phyloP scores from a whole-genome alignment of 345 rosid species.

The Citrus australasica region DNA sequence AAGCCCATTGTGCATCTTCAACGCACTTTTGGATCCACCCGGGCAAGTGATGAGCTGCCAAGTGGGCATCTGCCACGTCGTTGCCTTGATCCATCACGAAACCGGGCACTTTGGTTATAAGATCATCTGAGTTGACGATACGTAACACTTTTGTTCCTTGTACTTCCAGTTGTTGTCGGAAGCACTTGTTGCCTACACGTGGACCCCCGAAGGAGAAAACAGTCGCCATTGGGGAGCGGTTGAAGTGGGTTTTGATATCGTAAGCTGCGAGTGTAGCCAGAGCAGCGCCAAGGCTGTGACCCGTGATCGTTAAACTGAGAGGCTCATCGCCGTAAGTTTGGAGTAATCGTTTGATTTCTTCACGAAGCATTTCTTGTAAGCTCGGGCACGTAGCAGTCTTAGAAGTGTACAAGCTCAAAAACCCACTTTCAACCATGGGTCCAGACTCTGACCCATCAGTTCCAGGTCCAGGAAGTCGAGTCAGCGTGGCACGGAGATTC shows the following conservation, averaged over 20 bases:
- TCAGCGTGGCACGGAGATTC: conserved; percentile 74
- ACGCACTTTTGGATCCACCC: conserved; percentile 59
- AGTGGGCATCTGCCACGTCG: conserved; percentile 15
- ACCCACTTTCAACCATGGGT: conserved; percentile 95
- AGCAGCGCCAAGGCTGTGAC: conserved; percentile 94
- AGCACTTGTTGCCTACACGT: conserved; percentile 76
- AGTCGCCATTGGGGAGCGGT: conserved; percentile 55
- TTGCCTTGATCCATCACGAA: conserved; percentile 49
- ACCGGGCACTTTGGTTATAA: conserved; percentile 86
- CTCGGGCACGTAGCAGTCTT: conserved; percentile 37
- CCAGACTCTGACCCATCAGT: conserved; percentile 8
- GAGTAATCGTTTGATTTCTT: conserved; percentile 53
- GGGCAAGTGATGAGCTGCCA: conserved; percentile 27
- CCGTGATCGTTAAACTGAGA: conserved; percentile 79
- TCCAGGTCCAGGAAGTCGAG: conserved; percentile 20
- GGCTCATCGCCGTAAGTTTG: conserved; percentile 65
- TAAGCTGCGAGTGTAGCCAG: conserved; percentile 73
- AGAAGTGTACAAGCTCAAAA: conserved; percentile 76
- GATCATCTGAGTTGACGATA: conserved; percentile 84
- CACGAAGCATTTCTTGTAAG: conserved; percentile 56
- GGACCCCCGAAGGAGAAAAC: conserved; percentile 96
- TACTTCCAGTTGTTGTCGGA: conserved; percentile 54
- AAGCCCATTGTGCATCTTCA: conserved; percentile 63
- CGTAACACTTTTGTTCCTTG: conserved; percentile 72
- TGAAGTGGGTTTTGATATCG: conserved; percentile 61